Evolutionary conservation across 108 stramenopile genomes (phyloP).

Genomic region (Nitzschia sp.): DNA sequence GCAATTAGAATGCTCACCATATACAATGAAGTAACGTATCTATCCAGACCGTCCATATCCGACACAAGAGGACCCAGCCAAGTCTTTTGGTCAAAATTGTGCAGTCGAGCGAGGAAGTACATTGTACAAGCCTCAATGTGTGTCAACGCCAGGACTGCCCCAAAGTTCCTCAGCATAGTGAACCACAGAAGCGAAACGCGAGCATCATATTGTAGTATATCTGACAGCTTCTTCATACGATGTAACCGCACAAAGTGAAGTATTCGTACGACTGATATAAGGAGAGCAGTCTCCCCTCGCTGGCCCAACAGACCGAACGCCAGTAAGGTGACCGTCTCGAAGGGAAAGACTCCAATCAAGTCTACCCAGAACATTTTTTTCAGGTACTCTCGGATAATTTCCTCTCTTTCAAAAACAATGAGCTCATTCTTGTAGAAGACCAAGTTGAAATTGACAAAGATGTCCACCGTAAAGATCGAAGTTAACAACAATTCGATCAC

Average conservation of each 20-base stretch:
- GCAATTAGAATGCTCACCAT: background rate
- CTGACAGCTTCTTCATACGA: constrained; percentile 47
- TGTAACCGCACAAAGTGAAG: constrained; percentile 51
- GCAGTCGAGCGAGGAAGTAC: constrained; percentile 56
- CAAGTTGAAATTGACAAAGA: constrained; percentile 56
- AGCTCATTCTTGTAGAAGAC: constrained; percentile 51
- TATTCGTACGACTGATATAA: constrained; percentile 42
- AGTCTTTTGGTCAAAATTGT: constrained; percentile 39
- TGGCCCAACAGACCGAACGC: constrained; percentile 43
- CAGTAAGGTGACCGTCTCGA: constrained; percentile 44
- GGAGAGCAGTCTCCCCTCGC: constrained; percentile 9
- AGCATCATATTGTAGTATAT: constrained; percentile 48
- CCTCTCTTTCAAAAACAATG: constrained; percentile 21
- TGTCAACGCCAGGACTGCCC: constrained; percentile 42
- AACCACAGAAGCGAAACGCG: constrained; percentile 48
- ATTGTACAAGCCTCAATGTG: constrained; percentile 62
- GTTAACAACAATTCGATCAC: constrained; percentile 39
- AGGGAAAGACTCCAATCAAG: constrained; percentile 64
- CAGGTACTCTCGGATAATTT: constrained; percentile 47
- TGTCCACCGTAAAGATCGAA: constrained; percentile 51
- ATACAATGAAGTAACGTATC: constrained; percentile 50
- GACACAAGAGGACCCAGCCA: constrained; percentile 53
- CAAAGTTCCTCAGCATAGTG: constrained; percentile 60
- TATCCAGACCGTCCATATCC: background rate
- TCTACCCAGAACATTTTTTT: constrained; percentile 59